phyloP scores from a whole-genome alignment of 2,329 filamentous ascomycete genomes.

The Calonectria pseudoturangicola region DNA sequence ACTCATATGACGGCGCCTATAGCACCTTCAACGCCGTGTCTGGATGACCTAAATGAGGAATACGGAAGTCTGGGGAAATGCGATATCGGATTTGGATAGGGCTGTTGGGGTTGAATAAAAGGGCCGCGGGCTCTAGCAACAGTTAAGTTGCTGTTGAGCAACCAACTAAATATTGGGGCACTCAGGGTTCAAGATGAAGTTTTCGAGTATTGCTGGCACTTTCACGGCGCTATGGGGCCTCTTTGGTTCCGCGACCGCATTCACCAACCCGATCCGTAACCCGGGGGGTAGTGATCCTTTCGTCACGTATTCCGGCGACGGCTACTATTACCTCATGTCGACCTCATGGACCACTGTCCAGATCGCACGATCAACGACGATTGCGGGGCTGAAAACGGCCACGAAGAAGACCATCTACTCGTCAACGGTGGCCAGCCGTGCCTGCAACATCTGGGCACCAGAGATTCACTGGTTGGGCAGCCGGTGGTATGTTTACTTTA shows the following conservation, averaged over 20 bases:
- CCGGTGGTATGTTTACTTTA: constrained; percentile 73
- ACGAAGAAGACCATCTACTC: constrained; percentile 69
- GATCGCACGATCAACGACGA: constrained; percentile 70
- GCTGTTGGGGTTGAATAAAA: constrained; percentile 13
- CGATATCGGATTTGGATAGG: background rate
- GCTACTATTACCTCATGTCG: constrained; percentile 73
- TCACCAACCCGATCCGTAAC: constrained; percentile 69
- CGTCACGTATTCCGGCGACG: constrained; percentile 66
- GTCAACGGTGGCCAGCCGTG: constrained; percentile 65
- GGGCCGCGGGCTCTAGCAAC: background rate
- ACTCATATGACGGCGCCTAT: constrained; percentile 34
- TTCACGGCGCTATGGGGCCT: constrained; percentile 25
- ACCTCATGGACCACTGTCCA: constrained; percentile 73
- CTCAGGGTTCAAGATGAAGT: constrained; percentile 28
- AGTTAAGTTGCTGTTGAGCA: background rate
- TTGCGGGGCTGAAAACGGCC: constrained; percentile 71
- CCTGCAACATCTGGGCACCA: constrained; percentile 75
- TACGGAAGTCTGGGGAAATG: constrained; percentile 24
- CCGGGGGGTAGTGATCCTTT: constrained; percentile 71
- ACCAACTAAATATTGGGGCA: background rate
- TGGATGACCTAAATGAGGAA: background rate
- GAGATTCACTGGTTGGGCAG: constrained; percentile 69
- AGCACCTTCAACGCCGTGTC: background rate
- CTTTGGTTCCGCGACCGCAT: constrained; percentile 56
- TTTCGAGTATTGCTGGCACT: constrained; percentile 26